Base-by-base conservation (phyloP, 768 basidiomycete species). In the Tricholoma furcatifolium region DNA sequence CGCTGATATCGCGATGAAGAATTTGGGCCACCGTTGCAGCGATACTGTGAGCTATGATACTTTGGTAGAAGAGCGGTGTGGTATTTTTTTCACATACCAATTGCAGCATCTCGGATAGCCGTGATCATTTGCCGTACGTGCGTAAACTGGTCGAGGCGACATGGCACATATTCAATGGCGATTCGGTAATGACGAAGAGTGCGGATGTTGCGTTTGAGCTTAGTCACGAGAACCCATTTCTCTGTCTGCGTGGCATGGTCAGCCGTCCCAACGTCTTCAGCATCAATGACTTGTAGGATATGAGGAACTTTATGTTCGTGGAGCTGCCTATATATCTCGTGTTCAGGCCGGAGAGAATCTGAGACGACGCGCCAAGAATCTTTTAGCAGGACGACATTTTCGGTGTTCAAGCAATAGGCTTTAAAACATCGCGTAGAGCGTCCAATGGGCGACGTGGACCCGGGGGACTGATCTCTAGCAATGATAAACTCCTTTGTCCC, bases 1-100 rank as follows among this genome's bases (percentile, higher is more conserved):
- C 27, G 43, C 43, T 52, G 17, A 52, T 44, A 32, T 52, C 43
- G 36, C 44, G 36, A 32, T 45, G 35, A 24, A 52, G 51, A 11
- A 52, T n/a, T 40, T 39, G 4, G 2, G 51, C 51, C 4, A 1
- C 24, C 24, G 18, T 15, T 11, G 34, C 42, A 32, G 50, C 50
- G 11, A 31, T 17, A 20, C 42, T 21, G 27, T 43, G 50, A 6
- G 42, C 50, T 51, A 34, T 6, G 18, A 6, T 21, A 12, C 18
- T 2, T 10, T 23, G 36, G 2, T 39, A 39, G 8, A 18, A 18
- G 7, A n/a, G 15, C 32, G 15, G n/a, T n/a, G n/a, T n/a, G n/a
- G n/a, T n/a, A n/a, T n/a, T n/a, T n/a, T n/a, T n/a, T 27, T 46
- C 32, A 41, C 34, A 30, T 18, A 53, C 51, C 45, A 5, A 38